Base-by-base conservation (phyloP, 805 yeast species). In the Metschnikowia hibisci region DNA sequence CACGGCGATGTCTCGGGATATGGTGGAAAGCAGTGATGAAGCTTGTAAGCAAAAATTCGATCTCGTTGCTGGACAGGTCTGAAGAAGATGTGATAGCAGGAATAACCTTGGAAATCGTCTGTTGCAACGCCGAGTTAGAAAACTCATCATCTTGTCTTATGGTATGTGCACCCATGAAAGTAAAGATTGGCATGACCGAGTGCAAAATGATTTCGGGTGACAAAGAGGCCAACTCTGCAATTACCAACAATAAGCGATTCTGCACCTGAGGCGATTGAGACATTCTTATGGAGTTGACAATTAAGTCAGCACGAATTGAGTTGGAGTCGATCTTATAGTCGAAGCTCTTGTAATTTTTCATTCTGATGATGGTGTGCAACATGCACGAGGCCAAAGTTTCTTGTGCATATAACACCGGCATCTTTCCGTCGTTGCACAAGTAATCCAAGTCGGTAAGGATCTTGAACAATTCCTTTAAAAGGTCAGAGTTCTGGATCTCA, bases 151-250 rank as follows among this genome's bases (percentile, higher is more conserved):
- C 99, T 66, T 93, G 96, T 57, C 96, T 83, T 41, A 93, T 79
- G 11, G 97, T 90, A 57, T 89, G 95, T 10, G 98, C 96, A 46
- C 99, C 99, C 98, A 93, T 93, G 56, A 93, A 93, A 1, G 99
- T 93, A 71, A 93, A 93, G 40, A 93, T 91, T n/a, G 99, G 99
- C 99, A 93, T 93, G 7, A 93, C 96, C 2, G 96, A 86, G 66
- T 93, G 98, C 42, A 93, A 70, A 23, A 93, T 89, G 25, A 85
- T 79, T 57, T 91, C 97, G 7, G 98, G 96, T 10, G 91, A 86
- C 43, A 93, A 67, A 0, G 88, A 73, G 0, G 98, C 98, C 52
- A 93, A 69, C 38, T 88, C 84, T 2, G 97, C 85, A 52, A 93
- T 81, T 22, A 93, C 91, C 45, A 91, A 69, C 46, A 93, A 69